Evolutionary conservation across 192 early-diverging fungal species (phyloP).

Genomic region (Funneliformis geosporum): DNA sequence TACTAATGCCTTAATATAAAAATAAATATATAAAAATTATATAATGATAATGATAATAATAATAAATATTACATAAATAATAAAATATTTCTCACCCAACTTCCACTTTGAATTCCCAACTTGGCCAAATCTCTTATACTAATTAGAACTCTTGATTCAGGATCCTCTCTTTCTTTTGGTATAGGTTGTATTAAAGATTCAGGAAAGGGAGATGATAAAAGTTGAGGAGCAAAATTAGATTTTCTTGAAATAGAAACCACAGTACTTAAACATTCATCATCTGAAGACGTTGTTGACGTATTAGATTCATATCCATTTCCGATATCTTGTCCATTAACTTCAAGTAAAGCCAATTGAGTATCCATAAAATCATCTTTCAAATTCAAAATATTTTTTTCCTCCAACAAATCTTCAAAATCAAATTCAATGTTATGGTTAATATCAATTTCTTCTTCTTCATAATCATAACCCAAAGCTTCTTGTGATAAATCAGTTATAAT

Average conservation of each 20-base stretch:
- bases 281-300: neutral
- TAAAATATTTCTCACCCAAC: constrained; percentile 51
- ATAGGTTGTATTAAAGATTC: constrained; percentile 47
- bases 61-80: neutral
- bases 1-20: constrained; percentile 30
- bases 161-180: constrained; percentile 51
- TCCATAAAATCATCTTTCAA: constrained; percentile 40
- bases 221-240: constrained; percentile 26
- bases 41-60: neutral
- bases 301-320: constrained; percentile 14
- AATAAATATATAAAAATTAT: neutral
- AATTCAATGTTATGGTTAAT: constrained; percentile 40
- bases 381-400: constrained; percentile 30
- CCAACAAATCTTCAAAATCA: constrained; percentile 33
- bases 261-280: constrained; percentile 13
- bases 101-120: constrained; percentile 60
- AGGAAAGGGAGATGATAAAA: constrained; percentile 43
- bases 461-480: constrained; percentile 6
- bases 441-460: constrained; percentile 37
- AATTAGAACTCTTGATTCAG: constrained; percentile 53
- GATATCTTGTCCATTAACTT: constrained; percentile 33
- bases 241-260: neutral
- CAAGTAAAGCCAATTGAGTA: constrained; percentile 40
- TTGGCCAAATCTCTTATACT: constrained; percentile 50
- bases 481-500: constrained; percentile 55